These are phyloP conservation scores for Aschersonia sp. DNA, from an alignment of 2,329 filamentous ascomycete genomes.

Conservation along the genomic window DNA sequence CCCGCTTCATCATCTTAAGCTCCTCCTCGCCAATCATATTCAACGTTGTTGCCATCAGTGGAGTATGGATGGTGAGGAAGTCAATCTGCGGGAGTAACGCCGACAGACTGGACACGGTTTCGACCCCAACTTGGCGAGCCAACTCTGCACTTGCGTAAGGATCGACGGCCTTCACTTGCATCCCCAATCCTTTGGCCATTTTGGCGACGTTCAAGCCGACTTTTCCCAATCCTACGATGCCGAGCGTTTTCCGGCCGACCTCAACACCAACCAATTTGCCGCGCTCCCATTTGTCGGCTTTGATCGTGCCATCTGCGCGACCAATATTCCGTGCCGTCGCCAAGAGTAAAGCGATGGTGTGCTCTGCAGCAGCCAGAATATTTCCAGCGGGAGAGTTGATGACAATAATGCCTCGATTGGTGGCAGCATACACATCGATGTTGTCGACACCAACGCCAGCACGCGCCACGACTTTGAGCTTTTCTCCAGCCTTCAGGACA, in stretches of 20 bases:
- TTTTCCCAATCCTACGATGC: slow-evolving; percentile 69
- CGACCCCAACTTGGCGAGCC: slow-evolving; percentile 52
- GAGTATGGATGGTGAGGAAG: slow-evolving; percentile 71
- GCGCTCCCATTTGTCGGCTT: slow-evolving; percentile 62
- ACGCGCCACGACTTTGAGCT: slow-evolving; percentile 62
- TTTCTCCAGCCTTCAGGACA: slow-evolving; percentile 50
- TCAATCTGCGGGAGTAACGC: slow-evolving; percentile 53
- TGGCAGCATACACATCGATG: slow-evolving; percentile 61
- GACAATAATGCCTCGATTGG: slow-evolving; percentile 59
- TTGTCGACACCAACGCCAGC: slow-evolving; percentile 77
- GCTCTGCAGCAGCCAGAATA: slow-evolving; percentile 66
- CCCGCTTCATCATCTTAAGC: slow-evolving; percentile 55
- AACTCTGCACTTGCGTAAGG: slow-evolving; percentile 66
- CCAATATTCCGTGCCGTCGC: slow-evolving; percentile 61
- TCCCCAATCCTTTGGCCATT: slow-evolving; percentile 64
- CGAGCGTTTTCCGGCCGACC: slow-evolving; percentile 62
- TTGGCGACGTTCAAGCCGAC: slow-evolving; percentile 68
- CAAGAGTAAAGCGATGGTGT: slow-evolving; percentile 62
- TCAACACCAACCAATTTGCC: slow-evolving; percentile 63
- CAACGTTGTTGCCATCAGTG: slow-evolving; percentile 61
- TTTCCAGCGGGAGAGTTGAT: slow-evolving; percentile 71
- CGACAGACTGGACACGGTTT: slow-evolving; percentile 38
- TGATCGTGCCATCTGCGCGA: slow-evolving; percentile 52
- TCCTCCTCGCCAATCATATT: slow-evolving; percentile 58
- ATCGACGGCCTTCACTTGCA: slow-evolving; percentile 62